Base-by-base conservation (phyloP, 2,329 filamentous ascomycete genomes). In the Fusarium clavum region DNA sequence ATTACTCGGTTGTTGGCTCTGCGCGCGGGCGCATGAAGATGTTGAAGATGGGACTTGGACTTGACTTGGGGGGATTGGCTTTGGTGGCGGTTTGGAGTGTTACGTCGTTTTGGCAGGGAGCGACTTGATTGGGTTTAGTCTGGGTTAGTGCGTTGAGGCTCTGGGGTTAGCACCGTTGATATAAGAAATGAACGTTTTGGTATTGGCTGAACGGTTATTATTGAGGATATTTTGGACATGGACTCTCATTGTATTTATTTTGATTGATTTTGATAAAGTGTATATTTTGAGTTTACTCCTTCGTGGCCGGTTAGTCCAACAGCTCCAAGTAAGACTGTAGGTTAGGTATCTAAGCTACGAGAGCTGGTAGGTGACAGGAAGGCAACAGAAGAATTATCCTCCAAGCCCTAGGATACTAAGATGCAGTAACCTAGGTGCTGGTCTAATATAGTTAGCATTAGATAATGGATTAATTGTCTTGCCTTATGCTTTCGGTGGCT, bases 1-100 rank as follows among this genome's bases (percentile, higher is more conserved):
- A 7, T 20, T 25, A 27, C 18, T 53, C n/a, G 18, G 20, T 34
- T 41, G 55, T 22, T 60, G 51, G 57, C 57, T 34, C 46, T 45
- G 62, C 62, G 61, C 67, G 67, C 34, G 62, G 67, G 67, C 67
- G 66, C 66, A 70, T 53, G 40, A 44, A 25, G 49, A 34, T 51
- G 44, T 34, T 41, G 49, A 27, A 46, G 59, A 45, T n/a, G 44
- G 27, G 34, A 29, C 34, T 57, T n/a, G 48, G 30, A 32, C 30
- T 34, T 34, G 34, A 29, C 34, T 48, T 18, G 34, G 53, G n/a
- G 43, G 45, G 18, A 22, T 44, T 46, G 49, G 32, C 43, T 56
- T 55, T 57, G 57, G 61, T 65, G 52, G 43, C 53, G 47, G 57
- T 57, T 64, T 57, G 43, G 56, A 64, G 60, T 53, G 55, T 61